Conservation (phyloP, 2,329 filamentous ascomycete species). For the Blumeriella jaapii region DNA sequence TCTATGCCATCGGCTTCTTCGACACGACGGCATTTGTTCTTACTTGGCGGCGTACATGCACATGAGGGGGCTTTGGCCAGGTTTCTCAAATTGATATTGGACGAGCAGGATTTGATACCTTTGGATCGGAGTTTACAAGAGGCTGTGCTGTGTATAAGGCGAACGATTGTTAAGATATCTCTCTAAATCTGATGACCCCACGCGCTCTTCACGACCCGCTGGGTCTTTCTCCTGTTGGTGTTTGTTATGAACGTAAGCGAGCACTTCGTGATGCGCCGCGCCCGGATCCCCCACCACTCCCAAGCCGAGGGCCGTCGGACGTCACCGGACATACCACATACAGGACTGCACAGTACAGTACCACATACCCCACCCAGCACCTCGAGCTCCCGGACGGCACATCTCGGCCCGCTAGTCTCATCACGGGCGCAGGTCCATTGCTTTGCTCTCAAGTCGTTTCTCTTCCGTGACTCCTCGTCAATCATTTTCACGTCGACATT, state of each 20-base stretch:
- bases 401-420: too few species aligned
- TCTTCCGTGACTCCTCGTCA: conserved; percentile 1
- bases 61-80: conserved; percentile 2
- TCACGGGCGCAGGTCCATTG: too few species aligned
- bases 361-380: too few species aligned
- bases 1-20: neutral
- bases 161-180: conserved; percentile 7
- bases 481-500: too few species aligned
- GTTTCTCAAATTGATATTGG: conserved; percentile 19
- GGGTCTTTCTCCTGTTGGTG: neutral
- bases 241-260: too few species aligned
- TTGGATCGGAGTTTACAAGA: conserved; percentile 17
- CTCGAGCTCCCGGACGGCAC: too few species aligned
- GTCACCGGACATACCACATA: too few species aligned
- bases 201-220: neutral
- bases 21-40: conserved; percentile 5
- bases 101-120: conserved; percentile 22
- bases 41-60: conserved; percentile 8
- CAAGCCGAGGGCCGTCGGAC: too few species aligned
- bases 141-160: conserved; percentile 9
- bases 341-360: too few species aligned
- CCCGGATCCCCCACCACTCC: too few species aligned
- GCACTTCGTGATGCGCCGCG: too few species aligned
- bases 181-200: conserved; percentile 7
- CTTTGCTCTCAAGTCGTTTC: too few species aligned